Conservation (phyloP, 805 yeast species). For the Candida alai region DNA sequence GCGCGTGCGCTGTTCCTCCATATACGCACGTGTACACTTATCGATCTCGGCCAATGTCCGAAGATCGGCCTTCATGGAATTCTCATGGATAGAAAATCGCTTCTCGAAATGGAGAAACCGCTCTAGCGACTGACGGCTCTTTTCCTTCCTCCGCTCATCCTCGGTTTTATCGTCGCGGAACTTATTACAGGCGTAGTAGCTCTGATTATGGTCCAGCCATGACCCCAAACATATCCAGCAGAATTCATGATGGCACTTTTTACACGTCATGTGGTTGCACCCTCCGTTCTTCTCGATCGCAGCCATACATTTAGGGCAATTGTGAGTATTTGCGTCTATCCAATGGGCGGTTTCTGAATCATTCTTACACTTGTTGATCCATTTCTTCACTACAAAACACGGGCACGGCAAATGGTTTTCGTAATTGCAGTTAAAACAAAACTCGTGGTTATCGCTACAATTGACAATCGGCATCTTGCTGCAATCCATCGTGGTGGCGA, state of each 20-base stretch:
- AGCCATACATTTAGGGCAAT: conserved; percentile 78
- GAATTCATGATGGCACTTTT: conserved; percentile 71
- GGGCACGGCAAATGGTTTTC: conserved; percentile 86
- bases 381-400: conserved; percentile 60
- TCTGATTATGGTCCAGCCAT: conserved; percentile 69
- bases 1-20: conserved; percentile 39
- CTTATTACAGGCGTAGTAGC: conserved; percentile 67
- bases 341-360: conserved; percentile 88
- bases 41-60: conserved; percentile 61
- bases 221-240: conserved; percentile 89
- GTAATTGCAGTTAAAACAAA: conserved; percentile 72
- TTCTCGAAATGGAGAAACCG: conserved; percentile 74
- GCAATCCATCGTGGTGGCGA: conserved; percentile 10
- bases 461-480: conserved; percentile 58
- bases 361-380: conserved; percentile 79
- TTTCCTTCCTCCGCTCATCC: conserved; percentile 38
- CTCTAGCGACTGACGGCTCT: conserved; percentile 47
- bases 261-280: conserved; percentile 93
- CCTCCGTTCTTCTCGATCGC: conserved; percentile 93
- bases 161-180: conserved; percentile 33
- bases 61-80: conserved; percentile 69
- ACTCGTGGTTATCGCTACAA: conserved; percentile 64
- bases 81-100: conserved; percentile 71
- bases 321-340: conserved; percentile 80
- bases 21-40: conserved; percentile 57